A percentile compares a stretch with the other conserved stretches of the same genome.
phyloP scores from a whole-genome alignment of 208 protist species.

The Trypanosoma rangeli region DNA sequence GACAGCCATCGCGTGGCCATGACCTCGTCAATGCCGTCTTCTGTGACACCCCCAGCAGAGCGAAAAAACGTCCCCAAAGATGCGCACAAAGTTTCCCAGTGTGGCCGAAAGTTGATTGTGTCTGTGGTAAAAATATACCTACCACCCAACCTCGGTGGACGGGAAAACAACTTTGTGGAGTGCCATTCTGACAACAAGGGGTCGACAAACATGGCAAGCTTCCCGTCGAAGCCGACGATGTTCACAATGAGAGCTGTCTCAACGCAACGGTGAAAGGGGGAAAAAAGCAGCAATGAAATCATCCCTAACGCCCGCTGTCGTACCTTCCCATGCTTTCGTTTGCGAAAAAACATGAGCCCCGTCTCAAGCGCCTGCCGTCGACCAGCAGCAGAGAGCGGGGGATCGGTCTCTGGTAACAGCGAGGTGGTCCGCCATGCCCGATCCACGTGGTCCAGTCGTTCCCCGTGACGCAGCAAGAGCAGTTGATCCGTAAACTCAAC shows the following conservation, averaged over 20 bases:
- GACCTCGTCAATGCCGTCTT: slow-evolving; percentile 7
- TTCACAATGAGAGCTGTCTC: slow-evolving; percentile 80
- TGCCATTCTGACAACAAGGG: slow-evolving; percentile 83
- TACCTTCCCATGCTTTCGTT: slow-evolving; percentile 48
- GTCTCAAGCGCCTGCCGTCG: slow-evolving; percentile 81
- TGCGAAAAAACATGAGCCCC: slow-evolving; percentile 51
- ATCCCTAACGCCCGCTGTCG: slow-evolving; percentile 61
- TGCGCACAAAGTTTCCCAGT: slow-evolving; percentile 43
- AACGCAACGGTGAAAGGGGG: slow-evolving; percentile 82
- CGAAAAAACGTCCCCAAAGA: slow-evolving; percentile 57
- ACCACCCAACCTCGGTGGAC: slow-evolving; percentile 57
- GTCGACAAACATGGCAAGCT: slow-evolving; percentile 72
- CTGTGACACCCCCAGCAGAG: slow-evolving; percentile 28
- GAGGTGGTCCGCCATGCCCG: slow-evolving; percentile 58
- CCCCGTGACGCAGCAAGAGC: slow-evolving; percentile 73
- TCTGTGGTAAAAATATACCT: slow-evolving; percentile 29
- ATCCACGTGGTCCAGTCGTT: slow-evolving; percentile 81
- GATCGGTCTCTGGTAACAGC: slow-evolving; percentile 63
- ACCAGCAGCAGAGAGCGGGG: slow-evolving; percentile 73
- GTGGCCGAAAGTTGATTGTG: slow-evolving; percentile 32
- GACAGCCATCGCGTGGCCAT: slow-evolving; percentile 22
- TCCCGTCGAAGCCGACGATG: slow-evolving; percentile 72
- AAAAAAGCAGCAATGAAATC: slow-evolving; percentile 67
- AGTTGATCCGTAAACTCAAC: slow-evolving; percentile 51
- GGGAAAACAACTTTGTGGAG: slow-evolving; percentile 66